Conservation (phyloP, 1,284 basidiomycete species). For the Pseudozyma tsukubaensis region DNA sequence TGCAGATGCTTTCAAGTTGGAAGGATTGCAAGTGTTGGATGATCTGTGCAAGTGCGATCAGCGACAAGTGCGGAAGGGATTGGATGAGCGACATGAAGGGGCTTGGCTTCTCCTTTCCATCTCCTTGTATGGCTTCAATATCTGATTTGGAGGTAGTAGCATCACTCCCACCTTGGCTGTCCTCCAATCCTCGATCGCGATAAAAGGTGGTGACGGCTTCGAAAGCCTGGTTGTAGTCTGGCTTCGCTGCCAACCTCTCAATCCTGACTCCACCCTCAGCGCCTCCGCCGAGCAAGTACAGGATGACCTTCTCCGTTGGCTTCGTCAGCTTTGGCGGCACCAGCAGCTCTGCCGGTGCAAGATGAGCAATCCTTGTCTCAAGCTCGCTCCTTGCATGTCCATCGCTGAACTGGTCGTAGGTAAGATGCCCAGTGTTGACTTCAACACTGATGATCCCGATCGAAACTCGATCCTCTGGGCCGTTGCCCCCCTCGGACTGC, state of each 20-base stretch:
- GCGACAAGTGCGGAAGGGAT: slow-evolving; percentile 71
- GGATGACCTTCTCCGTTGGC: slow-evolving; percentile 81
- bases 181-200: slow-evolving; percentile 32
- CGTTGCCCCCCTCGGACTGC: slow-evolving; percentile 73
- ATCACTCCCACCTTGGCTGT: background rate
- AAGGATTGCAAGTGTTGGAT: slow-evolving; percentile 83
- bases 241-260: slow-evolving; percentile 75
- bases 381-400: slow-evolving; percentile 57
- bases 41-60: slow-evolving; percentile 81
- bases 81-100: slow-evolving; percentile 35
- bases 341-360: slow-evolving; percentile 83
- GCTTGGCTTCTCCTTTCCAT: background rate
- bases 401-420: slow-evolving; percentile 81
- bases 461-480: slow-evolving; percentile 74
- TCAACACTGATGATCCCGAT: slow-evolving; percentile 84
- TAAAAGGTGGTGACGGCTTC: slow-evolving; percentile 80
- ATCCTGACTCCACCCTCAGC: slow-evolving; percentile 71
- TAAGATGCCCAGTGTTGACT: slow-evolving; percentile 87
- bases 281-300: slow-evolving; percentile 72
- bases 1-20: slow-evolving; percentile 72
- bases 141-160: background rate
- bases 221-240: slow-evolving; percentile 80
- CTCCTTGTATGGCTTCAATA: background rate
- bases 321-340: slow-evolving; percentile 76
- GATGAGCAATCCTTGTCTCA: slow-evolving; percentile 64